Base-by-base conservation (phyloP, 371 early-diverging fungal genomes). In the Apophysomyces elegans region DNA sequence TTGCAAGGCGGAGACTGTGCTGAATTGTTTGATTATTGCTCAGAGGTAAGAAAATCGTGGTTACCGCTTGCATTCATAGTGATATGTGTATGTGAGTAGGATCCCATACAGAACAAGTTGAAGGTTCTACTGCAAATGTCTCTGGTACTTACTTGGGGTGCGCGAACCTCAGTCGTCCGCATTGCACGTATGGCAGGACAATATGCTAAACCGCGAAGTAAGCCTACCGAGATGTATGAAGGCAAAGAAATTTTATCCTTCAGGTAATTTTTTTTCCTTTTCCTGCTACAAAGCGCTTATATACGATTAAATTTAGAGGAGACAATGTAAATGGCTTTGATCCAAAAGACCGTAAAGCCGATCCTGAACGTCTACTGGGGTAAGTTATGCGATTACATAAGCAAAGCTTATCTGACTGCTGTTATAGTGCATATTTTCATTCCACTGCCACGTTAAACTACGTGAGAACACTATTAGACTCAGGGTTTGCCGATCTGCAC, bases 1-100 rank as follows among this genome's bases (percentile, higher is more conserved):
- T 83, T 98, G 39, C 97, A 97, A 79, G 99, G 99, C 64, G 99
- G 99, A 60, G 99, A 97, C 77, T 98, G 99, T 78, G 99, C 99
- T 26, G 99, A 98, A 81, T 86, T 94, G 44, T 98, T 98, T 78
- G 96, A 96, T 69, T 96, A 97, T 75, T 98, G 99, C 76, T 87
- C 92, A 32, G 86, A 90, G 85, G 92, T 91, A 84, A 61, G 14
- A 44, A 41, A 60, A 39, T 37, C 4, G 37, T 35, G 18, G 6
- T 5, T 16, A 46, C 18, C 18, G 37, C 18, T 21, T 21, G 35
- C 32, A 61, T 44, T 44, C 11, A 16, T 57, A 14, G 32, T 35
- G 37, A 62, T 35, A 62, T 7, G 37, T 8, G 5, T 60, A 36
- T 35, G 36, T 37, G 7, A 54, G 58, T 50, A 94, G 88, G 85